phyloP scores from a whole-genome alignment of 2,329 filamentous ascomycete species.

The Claviceps arundinis region DNA sequence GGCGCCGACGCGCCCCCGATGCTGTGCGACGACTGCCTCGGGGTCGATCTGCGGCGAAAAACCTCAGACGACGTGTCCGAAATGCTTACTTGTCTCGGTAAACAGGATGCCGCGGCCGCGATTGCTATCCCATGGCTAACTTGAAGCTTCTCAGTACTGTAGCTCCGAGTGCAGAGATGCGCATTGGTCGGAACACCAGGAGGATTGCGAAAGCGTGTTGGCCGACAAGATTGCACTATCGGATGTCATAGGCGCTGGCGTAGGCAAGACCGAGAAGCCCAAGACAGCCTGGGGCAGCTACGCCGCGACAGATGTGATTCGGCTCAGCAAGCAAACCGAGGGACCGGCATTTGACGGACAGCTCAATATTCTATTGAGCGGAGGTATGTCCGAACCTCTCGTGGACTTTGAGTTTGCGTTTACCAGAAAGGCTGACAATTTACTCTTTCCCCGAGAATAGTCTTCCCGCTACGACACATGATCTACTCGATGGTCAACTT shows the following conservation, averaged over 20 bases:
- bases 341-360: slow-evolving; percentile 11
- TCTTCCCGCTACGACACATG: slow-evolving; percentile 12
- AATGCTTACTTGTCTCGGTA: not conserved
- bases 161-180: not conserved
- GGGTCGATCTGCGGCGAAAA: not conserved
- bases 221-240: not conserved
- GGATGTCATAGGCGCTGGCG: not conserved
- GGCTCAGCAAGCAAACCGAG: slow-evolving; percentile 14
- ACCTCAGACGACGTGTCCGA: not conserved
- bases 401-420: not conserved
- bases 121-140: not conserved
- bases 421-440: not conserved
- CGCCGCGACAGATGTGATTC: slow-evolving; percentile 14
- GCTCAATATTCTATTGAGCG: slow-evolving; percentile 12
- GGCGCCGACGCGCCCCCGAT: not conserved
- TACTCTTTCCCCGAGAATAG: slow-evolving; percentile 4
- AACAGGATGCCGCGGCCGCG: not conserved
- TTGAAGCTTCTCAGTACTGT: not conserved
- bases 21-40: not conserved
- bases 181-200: not conserved
- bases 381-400: slow-evolving; percentile 7
- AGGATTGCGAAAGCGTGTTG: not conserved
- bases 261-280: not conserved
- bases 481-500: slow-evolving; percentile 13
- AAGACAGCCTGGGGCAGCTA: slow-evolving; percentile 9